Conservation (phyloP, 1,284 basidiomycete species). For the Phenoliferia sp. region DNA sequence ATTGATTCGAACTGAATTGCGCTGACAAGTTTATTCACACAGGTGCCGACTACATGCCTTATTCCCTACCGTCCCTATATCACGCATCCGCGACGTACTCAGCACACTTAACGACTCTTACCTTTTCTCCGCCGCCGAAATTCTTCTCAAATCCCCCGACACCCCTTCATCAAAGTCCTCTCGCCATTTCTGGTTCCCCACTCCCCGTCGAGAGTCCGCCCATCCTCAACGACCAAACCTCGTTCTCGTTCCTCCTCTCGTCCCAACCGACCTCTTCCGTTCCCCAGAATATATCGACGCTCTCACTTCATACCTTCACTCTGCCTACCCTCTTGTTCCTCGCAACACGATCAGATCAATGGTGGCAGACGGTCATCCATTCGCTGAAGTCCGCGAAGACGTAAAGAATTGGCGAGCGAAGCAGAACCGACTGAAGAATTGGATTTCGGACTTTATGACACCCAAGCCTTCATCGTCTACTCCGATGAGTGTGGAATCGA, state of each 20-base stretch:
- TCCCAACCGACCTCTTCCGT: constrained; percentile 13
- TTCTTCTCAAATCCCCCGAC: neutral
- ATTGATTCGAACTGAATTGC: neutral
- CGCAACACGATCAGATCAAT: neutral
- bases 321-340: neutral
- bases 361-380: neutral
- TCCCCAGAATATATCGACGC: neutral
- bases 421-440: neutral
- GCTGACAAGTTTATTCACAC: neutral
- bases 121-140: constrained; percentile 3
- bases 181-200: neutral
- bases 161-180: neutral
- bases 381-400: constrained; percentile 1
- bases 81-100: constrained; percentile 7
- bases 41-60: constrained; percentile 18
- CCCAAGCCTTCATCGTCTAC: neutral
- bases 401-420: neutral
- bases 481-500: neutral
- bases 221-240: neutral
- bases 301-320: constrained; percentile 2
- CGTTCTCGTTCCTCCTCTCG: neutral
- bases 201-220: too few species aligned
- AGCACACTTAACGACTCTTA: neutral
- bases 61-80: constrained; percentile 14
- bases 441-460: neutral